Evolutionary conservation across 1,139 yeast genomes (phyloP).

Genomic region (Petasospora fabianii): DNA sequence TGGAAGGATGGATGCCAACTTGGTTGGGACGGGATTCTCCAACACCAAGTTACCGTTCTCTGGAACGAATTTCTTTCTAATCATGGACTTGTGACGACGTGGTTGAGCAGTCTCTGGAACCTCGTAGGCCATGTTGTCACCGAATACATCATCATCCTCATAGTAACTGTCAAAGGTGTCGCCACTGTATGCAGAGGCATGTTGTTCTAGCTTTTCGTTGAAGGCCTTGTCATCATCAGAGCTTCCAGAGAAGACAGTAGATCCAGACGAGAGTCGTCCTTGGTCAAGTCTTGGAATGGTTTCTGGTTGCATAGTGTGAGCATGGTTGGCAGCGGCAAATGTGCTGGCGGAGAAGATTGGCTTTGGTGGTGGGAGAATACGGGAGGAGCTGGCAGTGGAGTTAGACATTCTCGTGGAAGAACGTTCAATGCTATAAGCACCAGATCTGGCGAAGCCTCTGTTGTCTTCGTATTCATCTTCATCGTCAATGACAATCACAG

Average conservation of each 20-base stretch:
- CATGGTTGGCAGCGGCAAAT: conserved; percentile 52
- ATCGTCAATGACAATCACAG: conserved; percentile 44
- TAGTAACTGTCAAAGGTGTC: conserved; percentile 35
- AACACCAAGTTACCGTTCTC: conserved; percentile 78
- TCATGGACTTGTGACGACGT: conserved; percentile 54
- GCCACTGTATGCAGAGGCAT: conserved; percentile 32
- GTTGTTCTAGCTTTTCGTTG: conserved; percentile 27
- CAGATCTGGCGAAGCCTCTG: conserved; percentile 8
- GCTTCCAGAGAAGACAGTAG: conserved; percentile 24
- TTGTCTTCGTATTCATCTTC: conserved; percentile 35
- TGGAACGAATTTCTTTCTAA: conserved; percentile 56
- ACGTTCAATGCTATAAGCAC: conserved; percentile 13
- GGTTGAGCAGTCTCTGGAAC: conserved; percentile 51
- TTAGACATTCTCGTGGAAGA: conserved; percentile 32
- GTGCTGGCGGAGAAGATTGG: conserved; percentile 64
- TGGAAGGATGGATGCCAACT: conserved; percentile 72
- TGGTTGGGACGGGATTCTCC: conserved; percentile 91
- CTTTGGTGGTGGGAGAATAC: conserved; percentile 58
- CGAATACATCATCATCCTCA: conserved; percentile 26
- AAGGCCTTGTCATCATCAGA: conserved; percentile 17
- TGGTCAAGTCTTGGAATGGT: conserved; percentile 15
- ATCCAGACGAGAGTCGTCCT: conserved; percentile 24
- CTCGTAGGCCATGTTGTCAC: conserved; percentile 28
- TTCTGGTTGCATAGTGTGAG: conserved; percentile 10
- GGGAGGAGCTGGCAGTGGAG: conserved; percentile 37